Conservation (phyloP, 2,329 filamentous ascomycete species). For the Pyricularia sp. region DNA sequence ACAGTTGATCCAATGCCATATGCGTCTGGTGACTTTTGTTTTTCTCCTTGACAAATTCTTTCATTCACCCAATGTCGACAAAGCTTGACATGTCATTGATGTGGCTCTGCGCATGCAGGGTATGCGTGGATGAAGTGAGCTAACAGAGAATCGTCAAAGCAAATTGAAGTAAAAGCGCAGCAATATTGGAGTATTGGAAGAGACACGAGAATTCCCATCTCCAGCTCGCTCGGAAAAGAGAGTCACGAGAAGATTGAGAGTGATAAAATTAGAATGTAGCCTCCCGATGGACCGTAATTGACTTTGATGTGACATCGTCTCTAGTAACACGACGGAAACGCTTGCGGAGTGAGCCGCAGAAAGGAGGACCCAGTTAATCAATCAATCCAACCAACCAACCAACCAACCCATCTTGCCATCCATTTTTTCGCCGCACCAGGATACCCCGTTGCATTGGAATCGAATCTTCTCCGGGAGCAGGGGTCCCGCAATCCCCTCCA, state of each 20-base stretch:
- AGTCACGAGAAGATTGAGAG: background rate
- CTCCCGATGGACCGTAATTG: background rate
- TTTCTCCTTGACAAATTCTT: no score
- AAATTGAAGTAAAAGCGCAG: no score
- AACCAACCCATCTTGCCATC: background rate
- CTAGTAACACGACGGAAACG: background rate
- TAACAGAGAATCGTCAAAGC: no score
- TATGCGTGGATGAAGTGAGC: background rate
- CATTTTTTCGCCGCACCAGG: background rate
- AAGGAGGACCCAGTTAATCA: background rate
- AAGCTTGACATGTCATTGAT: background rate
- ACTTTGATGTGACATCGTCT: background rate
- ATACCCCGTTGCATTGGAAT: background rate
- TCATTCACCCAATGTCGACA: background rate
- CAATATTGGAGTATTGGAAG: background rate
- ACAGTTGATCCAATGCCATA: background rate
- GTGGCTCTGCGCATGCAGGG: background rate
- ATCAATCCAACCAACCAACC: no score
- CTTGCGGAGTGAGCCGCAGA: background rate
- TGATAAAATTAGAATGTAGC: conserved; percentile 1
- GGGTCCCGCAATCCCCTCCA: no score
- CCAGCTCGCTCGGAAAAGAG: background rate
- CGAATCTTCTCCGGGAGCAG: background rate
- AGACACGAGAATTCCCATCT: background rate
- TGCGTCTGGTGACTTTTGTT: no score